Evolutionary conservation across 2,329 filamentous ascomycete species (phyloP), one percentile per base, ranked within the genome.

Genomic region (Thelonectria olida): DNA sequence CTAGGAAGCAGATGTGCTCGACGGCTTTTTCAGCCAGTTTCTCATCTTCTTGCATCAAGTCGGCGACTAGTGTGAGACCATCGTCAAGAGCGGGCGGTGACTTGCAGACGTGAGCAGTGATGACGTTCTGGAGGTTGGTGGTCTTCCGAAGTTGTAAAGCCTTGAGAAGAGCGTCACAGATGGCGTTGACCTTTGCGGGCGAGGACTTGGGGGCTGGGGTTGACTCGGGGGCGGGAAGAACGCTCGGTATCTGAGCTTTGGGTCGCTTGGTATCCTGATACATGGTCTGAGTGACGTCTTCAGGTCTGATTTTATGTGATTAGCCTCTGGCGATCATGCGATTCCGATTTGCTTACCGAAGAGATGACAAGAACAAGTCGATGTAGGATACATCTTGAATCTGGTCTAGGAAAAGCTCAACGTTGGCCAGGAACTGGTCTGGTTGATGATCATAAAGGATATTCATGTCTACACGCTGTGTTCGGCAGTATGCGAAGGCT

Each of bases 401-500:
- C 75, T 99, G 94, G 17, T 93, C 88, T 28, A 98, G 82, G 72
- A 99, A 97, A 1, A 92, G 77, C 1, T 84, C 82, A 10, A 97
- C 86, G 66, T 89, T 92, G 4, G 84, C 80, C 74, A 97, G 84
- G 74, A 99, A 97, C 67, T 96, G 92, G 36, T 89, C 84, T 0
- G 95, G 93, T n/a, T 89, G 88, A 77, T 98, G 92, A 73, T 99
- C 96, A 72, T 97, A 95, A 2, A 99, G 82, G 63, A 99, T 95
- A 73, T 99, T 99, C 91, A 98, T 94, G 73, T 99, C 96, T 1
- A 99, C 96, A 68, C 96, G 88, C 75, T 99, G 96, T 20, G 90
- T 95, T 51, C 96, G 89, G 74, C 96, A 98, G 64, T 93, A 90
- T 20, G 91, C 82, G 74, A 97, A 99, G 0, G 96, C 96, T 52